Conservation (phyloP, 2,329 filamentous ascomycete species). For the Scortechinia acanthostroma region DNA sequence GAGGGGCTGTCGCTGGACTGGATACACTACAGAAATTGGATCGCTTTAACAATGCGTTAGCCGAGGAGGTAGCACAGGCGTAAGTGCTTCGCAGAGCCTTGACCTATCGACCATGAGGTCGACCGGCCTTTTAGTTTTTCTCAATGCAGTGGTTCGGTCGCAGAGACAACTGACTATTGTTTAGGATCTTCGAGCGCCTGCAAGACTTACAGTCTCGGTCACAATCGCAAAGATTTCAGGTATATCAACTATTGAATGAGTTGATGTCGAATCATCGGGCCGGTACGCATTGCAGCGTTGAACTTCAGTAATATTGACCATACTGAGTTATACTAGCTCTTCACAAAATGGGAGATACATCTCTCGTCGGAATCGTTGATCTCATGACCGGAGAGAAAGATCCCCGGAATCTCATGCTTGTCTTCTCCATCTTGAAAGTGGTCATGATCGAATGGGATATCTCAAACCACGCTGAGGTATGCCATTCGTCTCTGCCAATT, state of each 20-base stretch:
- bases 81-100: conserved; percentile 2
- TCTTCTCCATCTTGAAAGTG: conserved; percentile 61
- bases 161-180: background rate
- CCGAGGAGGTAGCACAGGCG: conserved; percentile 9
- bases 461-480: conserved; percentile 46
- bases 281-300: conserved; percentile 23
- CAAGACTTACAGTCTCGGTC: conserved; percentile 51
- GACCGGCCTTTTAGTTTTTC: too few species aligned
- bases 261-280: conserved; percentile 53
- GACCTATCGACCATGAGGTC: background rate
- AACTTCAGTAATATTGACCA: conserved; percentile 1
- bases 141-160: too few species aligned
- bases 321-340: conserved; percentile 25
- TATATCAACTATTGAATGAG: conserved; percentile 52
- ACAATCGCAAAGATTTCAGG: conserved; percentile 57
- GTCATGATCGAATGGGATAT: conserved; percentile 65
- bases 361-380: conserved; percentile 52
- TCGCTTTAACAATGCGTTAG: conserved; percentile 43
- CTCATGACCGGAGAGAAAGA: conserved; percentile 66
- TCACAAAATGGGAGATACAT: conserved; percentile 46
- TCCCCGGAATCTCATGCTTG: conserved; percentile 63
- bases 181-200: conserved; percentile 38
- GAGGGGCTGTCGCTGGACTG: conserved; percentile 48
- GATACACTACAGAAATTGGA: conserved; percentile 49
- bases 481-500: background rate